A percentile compares a stretch with the other conserved stretches of the same genome.
Evolutionary conservation across 2,329 filamentous ascomycete species (phyloP).

Genomic region (Epichloe uncinata): DNA sequence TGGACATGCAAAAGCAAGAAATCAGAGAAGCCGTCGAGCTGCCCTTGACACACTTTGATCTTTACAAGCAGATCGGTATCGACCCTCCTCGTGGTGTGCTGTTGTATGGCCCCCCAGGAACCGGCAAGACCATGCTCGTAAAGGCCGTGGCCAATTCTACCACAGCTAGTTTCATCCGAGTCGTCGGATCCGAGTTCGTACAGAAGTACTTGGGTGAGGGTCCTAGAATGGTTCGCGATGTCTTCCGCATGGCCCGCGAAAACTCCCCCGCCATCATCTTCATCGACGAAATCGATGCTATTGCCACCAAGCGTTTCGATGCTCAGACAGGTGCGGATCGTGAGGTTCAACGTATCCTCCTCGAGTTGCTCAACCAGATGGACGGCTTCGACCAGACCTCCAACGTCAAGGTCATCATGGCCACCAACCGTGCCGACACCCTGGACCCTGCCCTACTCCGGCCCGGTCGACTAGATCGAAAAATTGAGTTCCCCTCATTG

Average conservation of each 20-base stretch:
- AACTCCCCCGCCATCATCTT: conserved; percentile 98
- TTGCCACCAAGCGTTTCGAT: conserved; percentile 98
- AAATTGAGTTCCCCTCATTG: conserved; percentile 97
- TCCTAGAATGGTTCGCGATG: conserved; percentile 95
- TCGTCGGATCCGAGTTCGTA: conserved; percentile 96
- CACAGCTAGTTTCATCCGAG: conserved; percentile 94
- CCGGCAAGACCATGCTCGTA: conserved; percentile 93
- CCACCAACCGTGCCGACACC: conserved; percentile 95
- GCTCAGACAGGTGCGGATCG: conserved; percentile 95
- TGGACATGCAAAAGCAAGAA: conserved; percentile 99
- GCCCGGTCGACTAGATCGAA: conserved; percentile 88
- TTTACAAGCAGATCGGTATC: conserved; percentile 98
- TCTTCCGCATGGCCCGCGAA: conserved; percentile 97
- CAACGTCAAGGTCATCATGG: conserved; percentile 99
- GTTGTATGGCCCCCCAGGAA: conserved; percentile 94
- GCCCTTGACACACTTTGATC: conserved; percentile 91
- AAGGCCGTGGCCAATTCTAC: conserved; percentile 98
- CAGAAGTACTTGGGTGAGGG: conserved; percentile 98
- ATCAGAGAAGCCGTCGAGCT: conserved; percentile 96
- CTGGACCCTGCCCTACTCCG: conserved; percentile 89
- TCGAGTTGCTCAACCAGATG: conserved; percentile 98
- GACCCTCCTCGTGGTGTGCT: conserved; percentile 93
- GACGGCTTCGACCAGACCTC: conserved; percentile 98
- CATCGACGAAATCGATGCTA: conserved; percentile 98
- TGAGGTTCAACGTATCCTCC: conserved; percentile 95